Evolutionary conservation across 2,329 filamentous ascomycete species (phyloP).

Genomic region (Lachnellula suecica): DNA sequence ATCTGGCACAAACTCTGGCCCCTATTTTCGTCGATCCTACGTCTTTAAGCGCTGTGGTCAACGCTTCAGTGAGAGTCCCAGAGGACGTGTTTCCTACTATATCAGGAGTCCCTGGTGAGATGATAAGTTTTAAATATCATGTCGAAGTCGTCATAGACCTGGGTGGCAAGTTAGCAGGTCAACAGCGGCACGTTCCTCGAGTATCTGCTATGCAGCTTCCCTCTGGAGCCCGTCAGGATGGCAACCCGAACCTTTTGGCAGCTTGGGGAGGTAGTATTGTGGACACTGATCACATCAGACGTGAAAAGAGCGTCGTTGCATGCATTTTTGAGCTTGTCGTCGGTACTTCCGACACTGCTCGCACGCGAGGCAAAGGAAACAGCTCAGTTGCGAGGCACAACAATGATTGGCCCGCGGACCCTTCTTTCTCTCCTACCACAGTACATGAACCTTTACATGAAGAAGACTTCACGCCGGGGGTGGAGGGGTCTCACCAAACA

Average conservation of each 20-base stretch:
- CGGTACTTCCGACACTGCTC: conserved; percentile 74
- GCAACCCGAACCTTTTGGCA: conserved; percentile 45
- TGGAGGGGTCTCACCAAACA: conserved; percentile 2
- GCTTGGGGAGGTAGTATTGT: conserved; percentile 70
- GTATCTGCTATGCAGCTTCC: conserved; percentile 27
- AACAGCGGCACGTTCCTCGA: conserved; percentile 42
- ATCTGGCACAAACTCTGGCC: conserved; percentile 83
- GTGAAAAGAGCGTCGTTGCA: conserved; percentile 89
- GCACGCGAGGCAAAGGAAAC: conserved; percentile 28
- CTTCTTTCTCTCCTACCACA: conserved; percentile 12
- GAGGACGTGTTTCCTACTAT: conserved; percentile 94
- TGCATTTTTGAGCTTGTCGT: conserved; percentile 85
- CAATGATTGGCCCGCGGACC: conserved; percentile 19
- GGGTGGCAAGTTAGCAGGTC: conserved; percentile 79
- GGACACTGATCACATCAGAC: conserved; percentile 81
- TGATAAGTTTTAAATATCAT: conserved; percentile 95
- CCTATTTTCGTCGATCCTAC: conserved; percentile 84
- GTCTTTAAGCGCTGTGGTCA: conserved; percentile 76
- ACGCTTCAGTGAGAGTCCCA: conserved; percentile 79
- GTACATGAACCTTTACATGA: conserved; percentile 23
- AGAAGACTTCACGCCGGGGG: conserved; percentile 13
- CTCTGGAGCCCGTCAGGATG: conserved; percentile 32
- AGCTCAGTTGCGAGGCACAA: conserved; percentile 14
- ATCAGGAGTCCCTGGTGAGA: conserved; percentile 80
- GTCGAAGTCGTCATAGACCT: conserved; percentile 91